Percentiles rank a stretch among this genome's conserved stretches.
Conservation (phyloP, 1,284 basidiomycete species). For the Malassezia dermatis region DNA sequence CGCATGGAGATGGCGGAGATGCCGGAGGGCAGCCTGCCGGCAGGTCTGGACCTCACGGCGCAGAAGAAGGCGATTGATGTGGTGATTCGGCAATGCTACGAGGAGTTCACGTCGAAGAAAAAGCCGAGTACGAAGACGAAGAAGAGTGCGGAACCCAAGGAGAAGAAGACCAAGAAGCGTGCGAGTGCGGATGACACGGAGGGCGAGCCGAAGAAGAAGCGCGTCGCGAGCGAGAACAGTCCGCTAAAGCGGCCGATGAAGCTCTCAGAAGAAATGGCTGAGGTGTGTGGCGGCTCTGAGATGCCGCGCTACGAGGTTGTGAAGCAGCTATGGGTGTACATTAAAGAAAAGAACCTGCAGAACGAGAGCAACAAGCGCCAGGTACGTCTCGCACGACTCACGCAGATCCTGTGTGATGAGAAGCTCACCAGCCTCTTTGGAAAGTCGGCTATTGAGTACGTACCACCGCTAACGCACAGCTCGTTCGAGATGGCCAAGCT, state of each 20-base stretch:
- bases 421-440: slow-evolving; percentile 61
- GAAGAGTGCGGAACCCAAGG: slow-evolving; percentile 13
- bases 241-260: slow-evolving; percentile 43
- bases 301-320: slow-evolving; percentile 77
- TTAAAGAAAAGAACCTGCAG: slow-evolving; percentile 65
- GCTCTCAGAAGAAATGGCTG: slow-evolving; percentile 33
- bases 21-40: slow-evolving; percentile 25
- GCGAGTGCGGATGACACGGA: slow-evolving; percentile 16
- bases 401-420: slow-evolving; percentile 67
- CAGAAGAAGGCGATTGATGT: slow-evolving; percentile 37
- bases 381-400: slow-evolving; percentile 11
- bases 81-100: slow-evolving; percentile 38
- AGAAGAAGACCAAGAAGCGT: slow-evolving; percentile 12
- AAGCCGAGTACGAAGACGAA: slow-evolving; percentile 2
- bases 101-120: slow-evolving; percentile 23
- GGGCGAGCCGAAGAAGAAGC: slow-evolving; percentile 37
- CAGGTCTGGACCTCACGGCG: slow-evolving; percentile 27
- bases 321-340: slow-evolving; percentile 73
- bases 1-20: slow-evolving; percentile 28
- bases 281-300: slow-evolving; percentile 49
- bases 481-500: slow-evolving; percentile 48
- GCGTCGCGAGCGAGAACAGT: slow-evolving; percentile 39
- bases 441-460: slow-evolving; percentile 60
- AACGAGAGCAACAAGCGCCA: slow-evolving; percentile 63
- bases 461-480: slow-evolving; percentile 18